Conservation (phyloP, 192 early-diverging fungal species). For the Funneliformis mosseae region DNA sequence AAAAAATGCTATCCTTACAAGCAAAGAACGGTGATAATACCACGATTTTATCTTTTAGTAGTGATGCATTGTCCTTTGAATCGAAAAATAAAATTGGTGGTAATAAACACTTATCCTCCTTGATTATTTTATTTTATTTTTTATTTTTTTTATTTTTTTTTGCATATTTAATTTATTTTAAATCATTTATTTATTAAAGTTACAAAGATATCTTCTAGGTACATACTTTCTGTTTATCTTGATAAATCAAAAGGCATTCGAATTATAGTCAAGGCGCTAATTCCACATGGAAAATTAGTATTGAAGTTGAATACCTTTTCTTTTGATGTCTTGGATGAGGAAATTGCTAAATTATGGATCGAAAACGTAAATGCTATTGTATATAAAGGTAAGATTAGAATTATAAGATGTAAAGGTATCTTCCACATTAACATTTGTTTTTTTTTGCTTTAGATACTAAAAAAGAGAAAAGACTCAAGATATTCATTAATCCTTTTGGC, state of each 20-base stretch:
- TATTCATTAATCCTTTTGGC: constrained; percentile 77
- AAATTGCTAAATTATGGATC: constrained; percentile 6
- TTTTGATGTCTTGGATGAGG: background rate
- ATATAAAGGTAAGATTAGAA: constrained; percentile 15
- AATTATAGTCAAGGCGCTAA: background rate
- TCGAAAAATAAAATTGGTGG: background rate
- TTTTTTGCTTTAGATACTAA: constrained; percentile 7
- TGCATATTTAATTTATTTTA: no score
- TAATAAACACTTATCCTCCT: background rate
- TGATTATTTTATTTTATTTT: no score
- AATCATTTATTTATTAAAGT: background rate
- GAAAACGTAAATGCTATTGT: background rate
- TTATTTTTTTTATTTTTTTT: no score
- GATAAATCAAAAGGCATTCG: background rate
- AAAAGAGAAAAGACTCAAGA: constrained; percentile 44
- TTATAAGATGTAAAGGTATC: background rate
- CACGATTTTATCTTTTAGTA: background rate
- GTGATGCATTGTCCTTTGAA: background rate
- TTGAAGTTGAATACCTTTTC: background rate
- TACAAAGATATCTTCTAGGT: background rate
- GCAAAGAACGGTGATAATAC: background rate
- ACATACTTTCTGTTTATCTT: background rate
- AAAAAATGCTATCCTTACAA: background rate
- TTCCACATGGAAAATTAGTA: background rate
- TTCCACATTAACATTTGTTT: background rate